phyloP scores from a whole-genome alignment of 495 filamentous ascomycete genomes.

The Aspergillus indologenus region DNA sequence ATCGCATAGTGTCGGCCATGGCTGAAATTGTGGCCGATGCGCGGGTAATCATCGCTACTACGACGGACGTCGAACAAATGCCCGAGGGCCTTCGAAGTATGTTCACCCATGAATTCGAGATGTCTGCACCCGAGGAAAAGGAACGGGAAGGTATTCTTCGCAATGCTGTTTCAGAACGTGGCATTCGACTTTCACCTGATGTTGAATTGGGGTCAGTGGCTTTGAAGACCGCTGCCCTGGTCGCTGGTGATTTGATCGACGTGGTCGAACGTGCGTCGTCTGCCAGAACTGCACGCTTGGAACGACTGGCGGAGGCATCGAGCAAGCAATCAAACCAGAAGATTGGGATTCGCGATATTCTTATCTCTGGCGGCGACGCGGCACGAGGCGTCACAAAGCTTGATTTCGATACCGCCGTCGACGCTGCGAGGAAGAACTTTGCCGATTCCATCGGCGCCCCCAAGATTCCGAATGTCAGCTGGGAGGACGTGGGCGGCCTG shows the following conservation, averaged over 20 bases:
- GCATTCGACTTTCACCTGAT: slow-evolving; percentile 68
- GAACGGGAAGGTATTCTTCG: slow-evolving; percentile 85
- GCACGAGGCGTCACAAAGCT: slow-evolving; percentile 74
- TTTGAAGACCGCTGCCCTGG: slow-evolving; percentile 91
- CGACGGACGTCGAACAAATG: slow-evolving; percentile 90
- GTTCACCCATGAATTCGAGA: slow-evolving; percentile 94
- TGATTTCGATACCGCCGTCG: slow-evolving; percentile 88
- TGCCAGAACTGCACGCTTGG: slow-evolving; percentile 69
- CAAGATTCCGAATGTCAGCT: slow-evolving; percentile 95
- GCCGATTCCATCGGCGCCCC: slow-evolving; percentile 95
- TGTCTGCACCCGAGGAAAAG: slow-evolving; percentile 86
- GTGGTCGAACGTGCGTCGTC: slow-evolving; percentile 86
- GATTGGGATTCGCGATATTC: slow-evolving; percentile 73
- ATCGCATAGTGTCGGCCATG: slow-evolving; percentile 79
- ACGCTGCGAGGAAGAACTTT: slow-evolving; percentile 94
- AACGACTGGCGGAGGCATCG: slow-evolving; percentile 55
- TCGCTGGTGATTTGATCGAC: slow-evolving; percentile 90
- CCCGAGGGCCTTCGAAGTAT: slow-evolving; percentile 84
- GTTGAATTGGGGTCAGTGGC: slow-evolving; percentile 81
- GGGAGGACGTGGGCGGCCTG: slow-evolving; percentile 95
- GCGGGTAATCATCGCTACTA: slow-evolving; percentile 85
- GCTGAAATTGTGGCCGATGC: slow-evolving; percentile 70
- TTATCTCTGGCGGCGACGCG: slow-evolving; percentile 82
- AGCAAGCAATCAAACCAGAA: slow-evolving; percentile 35
- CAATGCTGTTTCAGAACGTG: slow-evolving; percentile 70